phyloP scores from a whole-genome alignment of 805 yeast species.

The Schizosaccharomyces japonicus region DNA sequence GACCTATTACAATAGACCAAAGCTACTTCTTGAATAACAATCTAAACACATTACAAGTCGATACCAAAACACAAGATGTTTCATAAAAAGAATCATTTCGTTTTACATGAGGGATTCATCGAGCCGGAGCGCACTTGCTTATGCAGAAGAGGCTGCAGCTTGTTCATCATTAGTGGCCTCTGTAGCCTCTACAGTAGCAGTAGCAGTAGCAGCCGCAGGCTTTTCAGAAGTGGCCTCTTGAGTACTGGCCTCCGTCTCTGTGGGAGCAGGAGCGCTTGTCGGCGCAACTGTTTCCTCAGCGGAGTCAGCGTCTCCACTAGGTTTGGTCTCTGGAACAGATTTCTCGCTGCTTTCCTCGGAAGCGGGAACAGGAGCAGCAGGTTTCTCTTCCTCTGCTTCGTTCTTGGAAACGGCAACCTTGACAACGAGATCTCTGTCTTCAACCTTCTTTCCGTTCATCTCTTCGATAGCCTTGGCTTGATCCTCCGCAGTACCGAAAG shows the following conservation, averaged over 20 bases:
- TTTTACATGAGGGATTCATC: too few relatives aligned
- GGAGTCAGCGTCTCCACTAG: neutral
- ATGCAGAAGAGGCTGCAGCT: too few relatives aligned
- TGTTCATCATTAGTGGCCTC: too few relatives aligned
- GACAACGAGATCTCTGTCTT: constrained; percentile 42
- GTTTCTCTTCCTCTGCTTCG: neutral
- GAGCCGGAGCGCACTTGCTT: too few relatives aligned
- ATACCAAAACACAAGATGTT: too few relatives aligned
- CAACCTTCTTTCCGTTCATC: constrained; percentile 40
- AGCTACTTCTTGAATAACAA: too few relatives aligned
- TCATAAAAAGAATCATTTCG: too few relatives aligned
- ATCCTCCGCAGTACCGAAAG: constrained; percentile 32
- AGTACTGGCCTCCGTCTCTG: neutral
- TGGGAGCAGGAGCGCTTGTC: neutral
- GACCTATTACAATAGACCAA: too few relatives aligned
- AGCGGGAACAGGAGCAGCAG: neutral
- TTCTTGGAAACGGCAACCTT: constrained; percentile 42
- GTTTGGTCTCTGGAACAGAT: neutral
- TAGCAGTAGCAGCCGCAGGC: neutral
- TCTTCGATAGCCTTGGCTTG: constrained; percentile 51
- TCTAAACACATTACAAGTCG: too few relatives aligned
- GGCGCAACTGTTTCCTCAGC: neutral
- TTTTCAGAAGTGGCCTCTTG: neutral
- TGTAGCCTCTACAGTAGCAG: too few relatives aligned
- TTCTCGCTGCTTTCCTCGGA: neutral